These are phyloP conservation scores for Gracilaria vermiculophylla DNA, from an alignment of 23 red algal genomes.

Conservation along the genomic window DNA sequence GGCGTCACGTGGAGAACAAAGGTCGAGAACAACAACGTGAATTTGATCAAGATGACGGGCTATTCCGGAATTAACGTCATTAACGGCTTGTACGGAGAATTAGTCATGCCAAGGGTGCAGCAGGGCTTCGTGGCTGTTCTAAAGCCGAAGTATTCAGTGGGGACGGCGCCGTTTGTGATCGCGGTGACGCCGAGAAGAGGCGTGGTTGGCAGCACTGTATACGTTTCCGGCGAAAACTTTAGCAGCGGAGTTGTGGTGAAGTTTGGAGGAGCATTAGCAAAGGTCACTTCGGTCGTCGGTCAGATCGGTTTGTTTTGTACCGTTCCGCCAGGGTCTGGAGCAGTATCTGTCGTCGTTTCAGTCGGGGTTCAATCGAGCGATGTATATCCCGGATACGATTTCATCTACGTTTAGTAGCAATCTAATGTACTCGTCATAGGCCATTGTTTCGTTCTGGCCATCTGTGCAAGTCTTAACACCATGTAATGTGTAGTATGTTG, in stretches of 20 bases:
- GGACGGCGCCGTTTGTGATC: constrained; percentile 31
- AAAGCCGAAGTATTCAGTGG: background rate
- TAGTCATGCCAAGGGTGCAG: constrained; percentile 57
- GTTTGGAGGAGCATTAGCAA: constrained; percentile 27
- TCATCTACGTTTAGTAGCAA: constrained; percentile 25
- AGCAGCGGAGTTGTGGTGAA: background rate
- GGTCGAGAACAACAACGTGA: constrained; percentile 5
- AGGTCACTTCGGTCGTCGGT: background rate
- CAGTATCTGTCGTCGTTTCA: constrained; percentile 5
- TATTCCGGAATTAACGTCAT: constrained; percentile 16
- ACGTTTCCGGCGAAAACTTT: constrained; percentile 47
- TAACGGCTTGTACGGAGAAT: constrained; percentile 26
- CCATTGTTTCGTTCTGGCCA: background rate
- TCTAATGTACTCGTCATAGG: background rate
- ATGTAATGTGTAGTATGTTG: no score
- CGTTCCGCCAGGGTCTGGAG: constrained; percentile 32
- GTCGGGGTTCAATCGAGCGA: constrained; percentile 10
- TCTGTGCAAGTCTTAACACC: no score
- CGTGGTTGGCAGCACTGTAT: constrained; percentile 21
- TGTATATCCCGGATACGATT: background rate
- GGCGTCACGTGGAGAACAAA: constrained; percentile 4
- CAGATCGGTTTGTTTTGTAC: constrained; percentile 13
- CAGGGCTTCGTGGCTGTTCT: constrained; percentile 30
- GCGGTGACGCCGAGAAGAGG: constrained; percentile 29
- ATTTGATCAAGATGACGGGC: constrained; percentile 2